Base-by-base conservation (phyloP, 805 yeast genomes). In the Candida loeiensis region DNA sequence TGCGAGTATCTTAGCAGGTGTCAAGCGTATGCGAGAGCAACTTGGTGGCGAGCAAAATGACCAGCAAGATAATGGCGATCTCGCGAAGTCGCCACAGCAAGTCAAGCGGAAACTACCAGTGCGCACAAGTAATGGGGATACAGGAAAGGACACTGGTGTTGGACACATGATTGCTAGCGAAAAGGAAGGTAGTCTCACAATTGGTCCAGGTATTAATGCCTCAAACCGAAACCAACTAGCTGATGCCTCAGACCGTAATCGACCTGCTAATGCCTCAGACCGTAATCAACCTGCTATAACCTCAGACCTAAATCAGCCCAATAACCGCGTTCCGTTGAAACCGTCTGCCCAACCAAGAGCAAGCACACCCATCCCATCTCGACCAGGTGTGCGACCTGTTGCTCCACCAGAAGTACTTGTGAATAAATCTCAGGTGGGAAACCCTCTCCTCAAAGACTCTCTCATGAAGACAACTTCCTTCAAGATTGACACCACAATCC, bases 1-100 rank as follows among this genome's bases (percentile, higher is more conserved):
- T 57, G 78, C 82, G 37, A 79, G 85, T 53, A 80, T 83, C 28
- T 56, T 82, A 32, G 87, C 82, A 4, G 85, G 84, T n/a, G 86
- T 82, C 2, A 68, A 76, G 55, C 72, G 73, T 40, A 70, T 81
- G 59, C 58, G 85, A 43, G 77, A 79, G 44, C 58, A 69, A 41
- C 64, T 55, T 44, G 66, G 56, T 8, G 50, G 43, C 1, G 39
- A 22, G 16, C 18, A 14, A 13, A 22, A 28, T 12, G 27, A 33
- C 4, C 19, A 15, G 26, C 29, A 39, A 15, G 14, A 6, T 14
- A 13, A 18, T 15, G 9, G 13, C 4, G 14, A 16, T 18, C n/a
- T 6, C 9, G 13, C 14, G 15, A 28, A n/a, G 32, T n/a, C n/a
- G n/a, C n/a, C n/a, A n/a, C n/a, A 28, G 32, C 32, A 29, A 13